Conservation (phyloP, 139 green algal genomes). For the Chlamydomonas schloesseri region DNA sequence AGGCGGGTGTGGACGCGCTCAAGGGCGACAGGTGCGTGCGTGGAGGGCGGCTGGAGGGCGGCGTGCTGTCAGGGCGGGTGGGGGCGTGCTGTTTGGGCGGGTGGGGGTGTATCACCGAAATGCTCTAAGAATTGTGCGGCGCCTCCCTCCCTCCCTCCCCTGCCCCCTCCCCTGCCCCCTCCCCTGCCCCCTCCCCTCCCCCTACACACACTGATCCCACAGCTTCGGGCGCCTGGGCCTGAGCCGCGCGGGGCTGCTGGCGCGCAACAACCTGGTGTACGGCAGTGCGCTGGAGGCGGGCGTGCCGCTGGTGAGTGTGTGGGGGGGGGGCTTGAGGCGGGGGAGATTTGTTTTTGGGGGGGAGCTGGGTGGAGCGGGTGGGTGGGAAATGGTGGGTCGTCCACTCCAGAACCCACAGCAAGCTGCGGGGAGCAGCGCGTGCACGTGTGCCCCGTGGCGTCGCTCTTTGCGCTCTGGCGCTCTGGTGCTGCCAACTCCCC, state of each 20-base stretch:
- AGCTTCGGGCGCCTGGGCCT: constrained; percentile 29
- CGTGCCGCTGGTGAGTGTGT: constrained; percentile 53
- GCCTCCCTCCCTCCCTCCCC: too few relatives aligned
- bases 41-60: not conserved
- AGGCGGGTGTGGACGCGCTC: constrained; percentile 80
- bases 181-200: not conserved
- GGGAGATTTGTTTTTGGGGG: not conserved
- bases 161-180: not conserved
- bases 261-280: constrained; percentile 80
- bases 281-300: constrained; percentile 47
- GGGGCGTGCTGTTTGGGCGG: too few relatives aligned
- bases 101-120: too few relatives aligned
- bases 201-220: not conserved
- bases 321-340: not conserved
- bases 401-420: too few relatives aligned
- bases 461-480: too few relatives aligned
- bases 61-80: not conserved
- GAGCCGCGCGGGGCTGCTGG: constrained; percentile 57
- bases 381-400: too few relatives aligned
- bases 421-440: too few relatives aligned
- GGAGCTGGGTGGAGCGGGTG: not conserved
- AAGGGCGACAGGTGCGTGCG: constrained; percentile 62
- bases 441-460: too few relatives aligned
- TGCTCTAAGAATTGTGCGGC: too few relatives aligned
- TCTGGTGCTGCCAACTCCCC: too few relatives aligned